Percentiles rank a stretch among this genome's conserved stretches.
Evolutionary conservation across 164 flowering plant species (phyloP).

Genomic region (Amborella trichopoda): DNA sequence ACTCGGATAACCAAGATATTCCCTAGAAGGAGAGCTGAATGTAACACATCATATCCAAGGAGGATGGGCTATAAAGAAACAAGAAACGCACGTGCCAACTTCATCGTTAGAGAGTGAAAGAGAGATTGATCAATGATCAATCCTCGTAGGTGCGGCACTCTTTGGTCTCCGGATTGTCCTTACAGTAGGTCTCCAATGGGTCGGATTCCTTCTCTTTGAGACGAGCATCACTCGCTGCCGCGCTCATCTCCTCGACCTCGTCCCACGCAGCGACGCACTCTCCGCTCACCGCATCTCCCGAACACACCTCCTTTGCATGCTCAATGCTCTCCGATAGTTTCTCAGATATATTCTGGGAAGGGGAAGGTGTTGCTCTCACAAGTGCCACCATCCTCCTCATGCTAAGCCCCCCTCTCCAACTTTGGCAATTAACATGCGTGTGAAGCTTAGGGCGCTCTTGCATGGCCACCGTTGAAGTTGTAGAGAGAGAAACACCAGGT

Average conservation of each 20-base stretch:
- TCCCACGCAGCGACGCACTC: constrained; percentile 85
- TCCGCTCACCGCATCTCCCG: constrained; percentile 28
- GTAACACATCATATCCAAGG: too few species aligned
- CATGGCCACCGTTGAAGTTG: constrained; percentile 21
- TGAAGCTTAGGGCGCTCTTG: constrained; percentile 19
- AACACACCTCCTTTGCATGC: constrained; percentile 31
- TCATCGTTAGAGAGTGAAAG: too few species aligned
- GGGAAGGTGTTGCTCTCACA: constrained; percentile 14
- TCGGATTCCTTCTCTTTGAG: constrained; percentile 41
- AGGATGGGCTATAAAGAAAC: too few species aligned
- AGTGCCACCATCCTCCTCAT: constrained; percentile 13
- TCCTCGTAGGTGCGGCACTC: constrained; percentile 89
- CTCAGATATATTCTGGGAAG: constrained; percentile 19
- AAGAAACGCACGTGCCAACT: too few species aligned
- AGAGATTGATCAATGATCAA: too few species aligned
- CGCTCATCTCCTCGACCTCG: constrained; percentile 83
- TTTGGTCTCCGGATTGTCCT: constrained; percentile 75
- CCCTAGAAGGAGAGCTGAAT: too few species aligned
- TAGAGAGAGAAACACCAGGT: constrained; percentile 36
- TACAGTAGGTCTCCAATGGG: constrained; percentile 65
- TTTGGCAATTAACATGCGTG: constrained; percentile 24
- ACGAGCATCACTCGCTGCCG: constrained; percentile 73
- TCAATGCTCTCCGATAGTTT: constrained; percentile 34
- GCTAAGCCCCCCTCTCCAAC: constrained; percentile 12
- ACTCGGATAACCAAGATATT: too few species aligned